These are phyloP conservation scores for Penicillium salamii DNA, from an alignment of 495 filamentous ascomycete species.

Conservation along the genomic window DNA sequence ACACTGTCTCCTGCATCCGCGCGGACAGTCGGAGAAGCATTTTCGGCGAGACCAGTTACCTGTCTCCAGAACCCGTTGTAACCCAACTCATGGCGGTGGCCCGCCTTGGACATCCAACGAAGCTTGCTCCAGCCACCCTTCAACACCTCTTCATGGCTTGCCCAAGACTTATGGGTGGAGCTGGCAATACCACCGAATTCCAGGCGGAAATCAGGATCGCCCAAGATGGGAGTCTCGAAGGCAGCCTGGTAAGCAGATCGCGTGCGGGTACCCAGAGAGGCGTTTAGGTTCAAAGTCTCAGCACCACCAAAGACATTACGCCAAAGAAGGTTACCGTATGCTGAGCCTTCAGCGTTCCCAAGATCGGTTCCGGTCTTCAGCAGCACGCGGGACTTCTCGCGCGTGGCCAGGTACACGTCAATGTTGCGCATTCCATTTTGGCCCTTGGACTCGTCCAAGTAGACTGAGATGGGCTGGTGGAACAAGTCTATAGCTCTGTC, in stretches of 20 bases:
- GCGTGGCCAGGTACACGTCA: slow-evolving; percentile 69
- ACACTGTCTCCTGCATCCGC: slow-evolving; percentile 86
- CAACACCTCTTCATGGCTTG: slow-evolving; percentile 88
- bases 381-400: slow-evolving; percentile 74
- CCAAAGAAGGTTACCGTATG: slow-evolving; percentile 76
- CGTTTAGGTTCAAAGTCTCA: slow-evolving; percentile 81
- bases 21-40: slow-evolving; percentile 76
- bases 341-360: slow-evolving; percentile 87
- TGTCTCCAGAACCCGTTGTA: slow-evolving; percentile 87
- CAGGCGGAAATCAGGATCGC: slow-evolving; percentile 74
- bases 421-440: slow-evolving; percentile 63
- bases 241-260: slow-evolving; percentile 81
- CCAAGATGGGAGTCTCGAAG: slow-evolving; percentile 75
- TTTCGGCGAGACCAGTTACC: slow-evolving; percentile 68
- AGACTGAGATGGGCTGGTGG: slow-evolving; percentile 75
- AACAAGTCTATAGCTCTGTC: slow-evolving; percentile 66
- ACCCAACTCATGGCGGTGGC: slow-evolving; percentile 68
- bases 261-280: slow-evolving; percentile 82
- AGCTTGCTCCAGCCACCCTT: slow-evolving; percentile 75
- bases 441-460: slow-evolving; percentile 67
- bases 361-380: slow-evolving; percentile 91
- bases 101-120: slow-evolving; percentile 60
- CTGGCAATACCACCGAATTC: slow-evolving; percentile 76
- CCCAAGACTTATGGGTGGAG: slow-evolving; percentile 81
- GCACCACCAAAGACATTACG: slow-evolving; percentile 95